A percentile compares a stretch with the other conserved stretches of the same genome.
Conservation (phyloP, 345 rosid species). For the Salix brachista region DNA sequence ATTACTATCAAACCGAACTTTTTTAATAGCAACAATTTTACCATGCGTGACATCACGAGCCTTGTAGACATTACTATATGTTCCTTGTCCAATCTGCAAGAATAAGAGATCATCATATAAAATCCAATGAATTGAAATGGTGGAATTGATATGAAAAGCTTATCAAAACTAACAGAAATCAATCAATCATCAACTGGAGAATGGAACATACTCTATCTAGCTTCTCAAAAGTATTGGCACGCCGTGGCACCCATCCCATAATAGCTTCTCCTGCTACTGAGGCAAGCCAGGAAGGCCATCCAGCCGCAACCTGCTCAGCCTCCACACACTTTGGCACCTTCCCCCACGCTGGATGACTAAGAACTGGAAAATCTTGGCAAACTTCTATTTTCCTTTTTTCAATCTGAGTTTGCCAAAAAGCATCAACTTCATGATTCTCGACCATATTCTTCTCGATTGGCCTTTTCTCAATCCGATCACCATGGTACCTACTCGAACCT, state of each 20-base stretch:
- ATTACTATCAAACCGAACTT: constrained; percentile 71
- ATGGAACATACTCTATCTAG: constrained; percentile 59
- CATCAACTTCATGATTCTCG: constrained; percentile 12
- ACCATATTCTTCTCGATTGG: constrained; percentile 24
- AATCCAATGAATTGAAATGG: background rate
- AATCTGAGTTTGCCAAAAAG: background rate
- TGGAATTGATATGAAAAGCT: background rate
- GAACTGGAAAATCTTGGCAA: constrained; percentile 21
- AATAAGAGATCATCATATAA: constrained; percentile 5
- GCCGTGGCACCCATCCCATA: constrained; percentile 75
- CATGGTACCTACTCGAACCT: constrained; percentile 46
- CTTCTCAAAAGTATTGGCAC: constrained; percentile 68
- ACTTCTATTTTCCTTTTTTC: constrained; percentile 27
- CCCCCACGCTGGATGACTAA: constrained; percentile 31
- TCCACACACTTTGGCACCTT: constrained; percentile 42
- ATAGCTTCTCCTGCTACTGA: constrained; percentile 76
- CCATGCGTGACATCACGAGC: constrained; percentile 65
- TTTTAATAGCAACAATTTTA: constrained; percentile 81
- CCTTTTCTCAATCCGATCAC: constrained; percentile 44
- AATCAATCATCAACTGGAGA: constrained; percentile 12
- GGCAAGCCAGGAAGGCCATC: constrained; percentile 97
- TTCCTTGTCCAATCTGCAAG: constrained; percentile 97
- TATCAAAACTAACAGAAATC: constrained; percentile 2
- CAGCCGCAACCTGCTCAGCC: constrained; percentile 60
- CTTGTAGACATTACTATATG: constrained; percentile 84